phyloP scores from a whole-genome alignment of 176 grass and related monocot genomes.

The Musa beccarii region DNA sequence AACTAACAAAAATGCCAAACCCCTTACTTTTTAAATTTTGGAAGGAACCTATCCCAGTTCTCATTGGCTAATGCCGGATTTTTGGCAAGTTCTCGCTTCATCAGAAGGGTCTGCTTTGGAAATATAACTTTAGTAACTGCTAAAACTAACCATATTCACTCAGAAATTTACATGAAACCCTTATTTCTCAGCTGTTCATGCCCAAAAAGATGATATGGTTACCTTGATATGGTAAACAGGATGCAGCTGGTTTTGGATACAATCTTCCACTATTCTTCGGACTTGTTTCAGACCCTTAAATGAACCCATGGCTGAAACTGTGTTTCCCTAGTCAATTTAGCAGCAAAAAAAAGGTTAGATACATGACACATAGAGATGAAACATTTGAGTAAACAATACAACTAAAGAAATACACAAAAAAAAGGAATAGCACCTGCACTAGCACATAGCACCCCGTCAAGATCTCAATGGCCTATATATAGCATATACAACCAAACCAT shows the following conservation, averaged over 20 bases:
- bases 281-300: slow-evolving; percentile 92
- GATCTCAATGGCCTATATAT: slow-evolving; percentile 79
- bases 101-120: slow-evolving; percentile 55
- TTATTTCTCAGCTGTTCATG: not conserved
- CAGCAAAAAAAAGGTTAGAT: slow-evolving; percentile 5
- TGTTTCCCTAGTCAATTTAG: slow-evolving; percentile 58
- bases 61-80: slow-evolving; percentile 78
- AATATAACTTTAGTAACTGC: slow-evolving; percentile 19
- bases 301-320: slow-evolving; percentile 78
- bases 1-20: slow-evolving; percentile 5
- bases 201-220: not conserved
- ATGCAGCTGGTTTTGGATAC: slow-evolving; percentile 78
- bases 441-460: slow-evolving; percentile 95
- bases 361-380: not conserved
- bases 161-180: not conserved
- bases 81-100: slow-evolving; percentile 95
- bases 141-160: not conserved
- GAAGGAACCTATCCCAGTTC: slow-evolving; percentile 95
- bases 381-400: not conserved
- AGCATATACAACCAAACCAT: slow-evolving; percentile 8
- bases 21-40: slow-evolving; percentile 92
- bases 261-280: slow-evolving; percentile 76
- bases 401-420: slow-evolving; percentile 3
- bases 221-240: slow-evolving; percentile 99
- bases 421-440: slow-evolving; percentile 62